Percentiles rank a stretch among this genome's conserved stretches.
phyloP scores from a whole-genome alignment of 805 yeast genomes.

The Osmozyma mogii region DNA sequence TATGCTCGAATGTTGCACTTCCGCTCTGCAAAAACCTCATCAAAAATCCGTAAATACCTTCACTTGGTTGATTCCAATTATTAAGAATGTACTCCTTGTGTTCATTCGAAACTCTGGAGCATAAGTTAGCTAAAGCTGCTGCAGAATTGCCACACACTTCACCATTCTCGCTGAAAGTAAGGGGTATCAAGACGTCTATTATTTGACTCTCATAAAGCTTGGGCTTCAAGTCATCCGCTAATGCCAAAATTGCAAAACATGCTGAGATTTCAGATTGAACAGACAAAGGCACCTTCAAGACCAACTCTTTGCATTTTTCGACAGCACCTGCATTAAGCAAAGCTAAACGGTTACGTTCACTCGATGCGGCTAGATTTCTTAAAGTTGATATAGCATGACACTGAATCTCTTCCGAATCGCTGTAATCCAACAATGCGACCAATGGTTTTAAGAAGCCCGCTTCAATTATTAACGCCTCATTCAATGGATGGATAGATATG shows the following conservation, averaged over 20 bases:
- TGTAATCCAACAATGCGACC: constrained; percentile 73
- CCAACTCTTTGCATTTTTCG: constrained; percentile 82
- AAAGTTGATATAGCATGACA: constrained; percentile 97
- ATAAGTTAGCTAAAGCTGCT: constrained; percentile 93
- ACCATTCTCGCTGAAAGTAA: constrained; percentile 78
- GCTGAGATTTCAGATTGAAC: constrained; percentile 97
- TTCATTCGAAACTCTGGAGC: constrained; percentile 76
- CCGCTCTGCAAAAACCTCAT: constrained; percentile 71
- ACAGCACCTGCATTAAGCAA: constrained; percentile 94
- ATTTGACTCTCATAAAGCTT: constrained; percentile 78
- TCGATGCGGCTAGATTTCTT: constrained; percentile 91
- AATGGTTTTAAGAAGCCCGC: constrained; percentile 94
- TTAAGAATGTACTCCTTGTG: constrained; percentile 66
- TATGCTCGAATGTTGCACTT: constrained; percentile 94
- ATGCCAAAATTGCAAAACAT: constrained; percentile 91
- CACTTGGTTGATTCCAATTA: constrained; percentile 72
- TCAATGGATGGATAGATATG: constrained; percentile 91
- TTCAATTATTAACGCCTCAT: constrained; percentile 91
- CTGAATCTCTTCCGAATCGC: constrained; percentile 91
- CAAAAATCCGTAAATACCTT: constrained; percentile 82
- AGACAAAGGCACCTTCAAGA: constrained; percentile 75
- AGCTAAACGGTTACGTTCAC: constrained; percentile 87
- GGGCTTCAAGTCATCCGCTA: constrained; percentile 89
- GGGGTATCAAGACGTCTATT: constrained; percentile 81
- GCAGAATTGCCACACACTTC: constrained; percentile 99